Evolutionary conservation across 768 basidiomycete species (phyloP).

Genomic region (Mycena epipterygia): DNA sequence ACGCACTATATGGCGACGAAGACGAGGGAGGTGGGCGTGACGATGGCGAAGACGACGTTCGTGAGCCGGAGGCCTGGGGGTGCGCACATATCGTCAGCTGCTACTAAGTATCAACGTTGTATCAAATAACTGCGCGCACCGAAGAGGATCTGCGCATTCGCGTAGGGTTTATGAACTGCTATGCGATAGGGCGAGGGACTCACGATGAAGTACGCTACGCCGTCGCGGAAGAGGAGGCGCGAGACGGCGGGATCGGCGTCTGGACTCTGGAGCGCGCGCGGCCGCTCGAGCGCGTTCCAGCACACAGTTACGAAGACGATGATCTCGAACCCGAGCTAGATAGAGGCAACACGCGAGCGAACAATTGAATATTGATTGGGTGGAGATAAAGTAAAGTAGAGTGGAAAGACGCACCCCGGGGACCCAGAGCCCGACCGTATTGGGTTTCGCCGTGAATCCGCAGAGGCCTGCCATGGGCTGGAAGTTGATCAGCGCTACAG

Average conservation of each 20-base stretch:
- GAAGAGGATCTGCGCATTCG: too few species aligned
- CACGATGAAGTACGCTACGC: slow-evolving; percentile 18
- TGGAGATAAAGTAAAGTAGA: too few species aligned
- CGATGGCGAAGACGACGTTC: slow-evolving; percentile 13
- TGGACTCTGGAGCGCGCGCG: slow-evolving; percentile 6
- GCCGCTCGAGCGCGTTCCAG: slow-evolving; percentile 47
- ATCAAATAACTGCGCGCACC: too few species aligned
- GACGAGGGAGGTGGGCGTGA: slow-evolving; percentile 13
- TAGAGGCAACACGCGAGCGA: too few species aligned
- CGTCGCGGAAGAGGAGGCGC: too few species aligned
- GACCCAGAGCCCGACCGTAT: slow-evolving; percentile 44
- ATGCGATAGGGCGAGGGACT: not conserved
- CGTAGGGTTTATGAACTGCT: not conserved
- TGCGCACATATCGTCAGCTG: too few species aligned
- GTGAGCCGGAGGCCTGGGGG: slow-evolving; percentile 17
- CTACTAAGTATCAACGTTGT: too few species aligned
- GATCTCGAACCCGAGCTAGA: slow-evolving; percentile 44
- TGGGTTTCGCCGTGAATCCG: slow-evolving; percentile 35
- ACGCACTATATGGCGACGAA: slow-evolving; percentile 24
- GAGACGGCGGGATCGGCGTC: not conserved
- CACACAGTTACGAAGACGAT: slow-evolving; percentile 44
- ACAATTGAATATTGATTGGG: too few species aligned
- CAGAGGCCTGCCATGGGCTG: slow-evolving; percentile 36
- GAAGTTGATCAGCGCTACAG: slow-evolving; percentile 5
- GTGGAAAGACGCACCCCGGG: too few species aligned